Evolutionary conservation across 75 land plant species (phyloP), one percentile per base, ranked within the genome.

Genomic region (Pinus tabuliformis): DNA sequence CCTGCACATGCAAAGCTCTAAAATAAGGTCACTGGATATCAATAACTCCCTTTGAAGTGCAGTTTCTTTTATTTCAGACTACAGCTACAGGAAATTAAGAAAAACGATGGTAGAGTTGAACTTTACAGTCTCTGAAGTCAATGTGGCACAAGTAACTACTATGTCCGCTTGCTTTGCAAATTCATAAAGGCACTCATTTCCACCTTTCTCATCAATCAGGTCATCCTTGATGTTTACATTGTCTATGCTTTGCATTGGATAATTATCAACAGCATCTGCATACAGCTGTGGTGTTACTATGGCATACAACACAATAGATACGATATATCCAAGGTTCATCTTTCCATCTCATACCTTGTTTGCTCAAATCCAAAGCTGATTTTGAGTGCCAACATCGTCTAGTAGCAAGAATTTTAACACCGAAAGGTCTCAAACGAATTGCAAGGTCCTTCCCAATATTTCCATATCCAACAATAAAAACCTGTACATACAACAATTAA

Each of bases 91-190:
- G 52, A 26, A 20, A 30, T 8, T 7, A 21, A 26, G 39, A 24
- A 45, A 54, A 14, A 15, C 59, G 18, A 21, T 57, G 3, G 4
- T 21, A 71, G 56, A 30, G 52, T 45, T 45, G 52, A 17, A 58
- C 74, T 79, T 42, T 70, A 96, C 99, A 49, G 99, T 96, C 61
- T 92, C 86, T 58, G 80, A 76, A 64, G 87, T 94, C 52, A 94
- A 72, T 22, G 65, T 8, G 82, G 93, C 87, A 80, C 97, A 96
- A 58, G 87, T 81, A 58, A 92, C 92, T 65, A 96, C 83, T 17
- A 96, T 94, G 52, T 96, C 99, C 37, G 99, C 99, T 58, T 77
- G 79, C 33, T 87, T 79, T n/a, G 97, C 95, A 83, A 94, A 96
- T 22, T 89, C 83, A 56, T 84, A 75, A 26, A 91, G 74, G 59